These are phyloP conservation scores for Elsinoe ampelina DNA, from an alignment of 2,329 filamentous ascomycete genomes.

Conservation along the genomic window DNA sequence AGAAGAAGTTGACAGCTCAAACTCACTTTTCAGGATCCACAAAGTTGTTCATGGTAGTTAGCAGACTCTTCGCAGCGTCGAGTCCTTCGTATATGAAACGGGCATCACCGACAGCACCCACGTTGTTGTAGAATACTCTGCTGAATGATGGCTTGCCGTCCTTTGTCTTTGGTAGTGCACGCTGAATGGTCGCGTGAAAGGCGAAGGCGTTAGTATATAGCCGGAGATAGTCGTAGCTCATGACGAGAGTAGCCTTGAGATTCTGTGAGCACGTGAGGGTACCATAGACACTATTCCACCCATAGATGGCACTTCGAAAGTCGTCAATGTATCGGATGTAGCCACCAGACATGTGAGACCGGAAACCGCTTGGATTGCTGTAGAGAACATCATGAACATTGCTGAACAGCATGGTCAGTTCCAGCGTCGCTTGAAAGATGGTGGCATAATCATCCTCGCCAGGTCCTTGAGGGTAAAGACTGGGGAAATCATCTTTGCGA, in stretches of 20 bases:
- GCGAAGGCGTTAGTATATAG: conserved; percentile 69
- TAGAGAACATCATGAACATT: conserved; percentile 68
- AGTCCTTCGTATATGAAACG: conserved; percentile 43
- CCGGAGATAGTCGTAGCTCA: conserved; percentile 64
- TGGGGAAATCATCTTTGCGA: conserved; percentile 58
- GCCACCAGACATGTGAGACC: conserved; percentile 60
- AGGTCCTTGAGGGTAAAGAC: conserved; percentile 48
- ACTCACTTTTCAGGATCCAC: conserved; percentile 36
- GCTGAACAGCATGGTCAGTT: conserved; percentile 62
- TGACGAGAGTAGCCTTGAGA: conserved; percentile 56
- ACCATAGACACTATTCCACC: conserved; percentile 64
- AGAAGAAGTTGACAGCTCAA: neutral
- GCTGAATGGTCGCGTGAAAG: conserved; percentile 58
- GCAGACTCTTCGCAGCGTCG: conserved; percentile 40
- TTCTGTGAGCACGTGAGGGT: conserved; percentile 55
- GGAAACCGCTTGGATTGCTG: conserved; percentile 60
- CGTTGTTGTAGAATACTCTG: conserved; percentile 41
- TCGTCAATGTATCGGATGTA: conserved; percentile 64
- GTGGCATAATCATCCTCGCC: conserved; percentile 58
- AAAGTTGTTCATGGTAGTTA: conserved; percentile 43
- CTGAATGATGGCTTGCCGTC: conserved; percentile 30
- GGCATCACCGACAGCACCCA: conserved; percentile 40
- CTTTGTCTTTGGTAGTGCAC: conserved; percentile 31
- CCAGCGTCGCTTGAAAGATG: conserved; percentile 62
- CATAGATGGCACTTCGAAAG: conserved; percentile 57